Evolutionary conservation across 495 filamentous ascomycete genomes (phyloP).

Genomic region (Trichoderma parareesei): DNA sequence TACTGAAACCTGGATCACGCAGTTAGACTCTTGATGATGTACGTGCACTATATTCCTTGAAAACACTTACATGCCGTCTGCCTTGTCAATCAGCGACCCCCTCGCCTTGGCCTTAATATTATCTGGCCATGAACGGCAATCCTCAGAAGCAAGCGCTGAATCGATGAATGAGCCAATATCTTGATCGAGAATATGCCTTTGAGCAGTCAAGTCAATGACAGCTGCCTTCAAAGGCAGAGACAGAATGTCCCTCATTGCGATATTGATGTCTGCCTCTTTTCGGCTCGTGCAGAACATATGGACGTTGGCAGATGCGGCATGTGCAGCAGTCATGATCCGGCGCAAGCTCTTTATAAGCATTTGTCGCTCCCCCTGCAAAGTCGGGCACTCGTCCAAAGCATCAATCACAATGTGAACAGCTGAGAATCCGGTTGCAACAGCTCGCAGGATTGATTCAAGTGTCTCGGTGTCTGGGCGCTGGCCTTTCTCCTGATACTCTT

Average conservation of each 20-base stretch:
- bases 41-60: background rate
- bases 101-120: background rate
- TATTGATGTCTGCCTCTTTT: background rate
- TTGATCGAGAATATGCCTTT: background rate
- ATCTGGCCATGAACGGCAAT: background rate
- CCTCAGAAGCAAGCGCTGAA: background rate
- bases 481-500: background rate
- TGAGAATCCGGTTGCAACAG: background rate
- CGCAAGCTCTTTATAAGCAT: background rate
- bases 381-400: background rate
- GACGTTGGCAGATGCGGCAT: background rate
- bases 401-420: background rate
- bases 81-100: background rate
- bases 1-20: background rate
- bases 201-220: background rate
- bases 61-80: background rate
- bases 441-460: background rate
- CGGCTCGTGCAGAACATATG: background rate
- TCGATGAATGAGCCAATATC: background rate
- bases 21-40: background rate
- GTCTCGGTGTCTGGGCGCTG: background rate
- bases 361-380: background rate
- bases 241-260: background rate
- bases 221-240: background rate
- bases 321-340: background rate